Percentiles rank a stretch among this genome's conserved stretches.
Conservation (phyloP, 1,284 basidiomycete species). For the Irpex lacteus region DNA sequence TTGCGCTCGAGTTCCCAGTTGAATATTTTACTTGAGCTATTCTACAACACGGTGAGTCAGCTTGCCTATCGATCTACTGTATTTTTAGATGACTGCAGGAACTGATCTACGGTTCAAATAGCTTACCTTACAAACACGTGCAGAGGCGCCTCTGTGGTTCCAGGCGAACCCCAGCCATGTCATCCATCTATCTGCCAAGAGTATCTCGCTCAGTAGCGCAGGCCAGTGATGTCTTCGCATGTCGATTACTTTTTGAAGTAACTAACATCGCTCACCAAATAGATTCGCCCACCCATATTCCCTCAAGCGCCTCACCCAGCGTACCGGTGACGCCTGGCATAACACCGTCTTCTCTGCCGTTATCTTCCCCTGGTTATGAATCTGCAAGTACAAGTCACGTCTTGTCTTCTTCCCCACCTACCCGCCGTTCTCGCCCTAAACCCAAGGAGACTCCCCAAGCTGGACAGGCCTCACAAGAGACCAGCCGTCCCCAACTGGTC, state of each 20-base stretch:
- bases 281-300: background rate
- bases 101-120: conserved; percentile 15
- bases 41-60: conserved; percentile 49
- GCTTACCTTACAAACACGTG: conserved; percentile 27
- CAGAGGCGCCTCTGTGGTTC: conserved; percentile 37
- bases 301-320: background rate
- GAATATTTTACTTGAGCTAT: conserved; percentile 44
- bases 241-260: background rate
- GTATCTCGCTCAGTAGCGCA: conserved; percentile 2
- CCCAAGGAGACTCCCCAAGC: conserved; percentile 7
- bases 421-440: conserved; percentile 13
- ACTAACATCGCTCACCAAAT: background rate
- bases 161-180: conserved; percentile 27
- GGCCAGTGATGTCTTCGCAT: conserved; percentile 2
- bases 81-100: background rate
- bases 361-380: conserved; percentile 14
- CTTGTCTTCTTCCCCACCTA: conserved; percentile 12
- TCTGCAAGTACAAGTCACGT: conserved; percentile 9
- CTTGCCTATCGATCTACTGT: conserved; percentile 4
- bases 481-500: conserved; percentile 24
- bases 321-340: conserved; percentile 8
- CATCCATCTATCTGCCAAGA: conserved; percentile 33
- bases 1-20: conserved; percentile 43
- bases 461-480: conserved; percentile 11
- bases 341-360: conserved; percentile 14